Conservation (phyloP, 805 yeast species). For the Yarrowia divulgata region DNA sequence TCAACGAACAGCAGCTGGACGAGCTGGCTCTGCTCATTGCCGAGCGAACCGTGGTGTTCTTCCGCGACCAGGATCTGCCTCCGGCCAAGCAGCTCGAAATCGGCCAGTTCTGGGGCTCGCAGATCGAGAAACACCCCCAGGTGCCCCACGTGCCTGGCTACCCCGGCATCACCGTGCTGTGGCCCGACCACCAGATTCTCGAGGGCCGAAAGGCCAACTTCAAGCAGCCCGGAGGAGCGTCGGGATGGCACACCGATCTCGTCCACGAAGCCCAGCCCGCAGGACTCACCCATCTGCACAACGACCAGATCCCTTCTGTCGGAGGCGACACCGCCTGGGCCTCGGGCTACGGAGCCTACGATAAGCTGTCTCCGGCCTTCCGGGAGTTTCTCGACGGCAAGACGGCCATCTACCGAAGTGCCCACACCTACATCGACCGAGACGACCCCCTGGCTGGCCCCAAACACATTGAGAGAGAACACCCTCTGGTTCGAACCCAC, state of each 20-base stretch:
- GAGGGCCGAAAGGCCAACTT: conserved; percentile 44
- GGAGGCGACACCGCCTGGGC: conserved; percentile 67
- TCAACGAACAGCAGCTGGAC: conserved; percentile 56
- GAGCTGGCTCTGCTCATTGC: conserved; percentile 59
- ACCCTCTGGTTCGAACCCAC: conserved; percentile 68
- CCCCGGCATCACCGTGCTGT: conserved; percentile 55
- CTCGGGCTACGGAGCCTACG: conserved; percentile 62
- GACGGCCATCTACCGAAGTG: conserved; percentile 54
- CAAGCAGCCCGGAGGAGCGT: conserved; percentile 46
- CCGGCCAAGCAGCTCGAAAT: conserved; percentile 54
- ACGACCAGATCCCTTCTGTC: conserved; percentile 57
- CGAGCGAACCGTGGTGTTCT: conserved; percentile 61
- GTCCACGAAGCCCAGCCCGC: conserved; percentile 66
- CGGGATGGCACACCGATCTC: conserved; percentile 62
- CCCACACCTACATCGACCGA: conserved; percentile 56
- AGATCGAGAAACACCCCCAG: conserved; percentile 55
- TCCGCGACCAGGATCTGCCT: conserved; percentile 57
- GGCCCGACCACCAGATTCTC: conserved; percentile 53
- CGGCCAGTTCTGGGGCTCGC: conserved; percentile 57
- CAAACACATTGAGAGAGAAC: conserved; percentile 51
- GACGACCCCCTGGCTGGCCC: conserved; percentile 58
- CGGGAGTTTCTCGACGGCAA: conserved; percentile 57
- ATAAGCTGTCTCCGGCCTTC: conserved; percentile 59
- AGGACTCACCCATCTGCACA: conserved; percentile 61
- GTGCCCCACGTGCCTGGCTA: conserved; percentile 51